These are phyloP conservation scores for Hibiscus mutabilis DNA, from an alignment of 345 rosid genomes.

Conservation along the genomic window DNA sequence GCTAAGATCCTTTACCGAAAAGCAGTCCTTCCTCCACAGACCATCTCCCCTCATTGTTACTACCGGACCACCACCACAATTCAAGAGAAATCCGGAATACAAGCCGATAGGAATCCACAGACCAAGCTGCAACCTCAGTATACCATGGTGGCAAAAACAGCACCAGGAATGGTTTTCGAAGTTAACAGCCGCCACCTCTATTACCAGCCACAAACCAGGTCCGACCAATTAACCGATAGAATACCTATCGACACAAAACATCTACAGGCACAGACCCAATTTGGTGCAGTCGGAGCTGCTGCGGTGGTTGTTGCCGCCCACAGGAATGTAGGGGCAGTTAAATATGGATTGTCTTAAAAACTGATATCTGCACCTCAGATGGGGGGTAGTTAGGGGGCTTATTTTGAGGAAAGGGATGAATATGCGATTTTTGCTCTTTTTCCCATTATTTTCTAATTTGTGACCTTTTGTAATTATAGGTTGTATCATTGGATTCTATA, in stretches of 20 bases:
- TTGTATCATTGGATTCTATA: constrained; percentile 15
- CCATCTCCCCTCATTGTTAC: constrained; percentile 42
- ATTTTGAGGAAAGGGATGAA: not conserved
- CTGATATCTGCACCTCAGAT: not conserved
- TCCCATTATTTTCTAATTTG: not conserved
- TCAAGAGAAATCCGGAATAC: constrained; percentile 36
- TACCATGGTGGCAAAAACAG: constrained; percentile 29
- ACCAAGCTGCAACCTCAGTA: constrained; percentile 31
- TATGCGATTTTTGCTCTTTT: not conserved
- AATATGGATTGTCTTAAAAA: constrained; percentile 41
- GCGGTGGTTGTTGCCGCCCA: constrained; percentile 82
- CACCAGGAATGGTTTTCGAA: constrained; percentile 25
- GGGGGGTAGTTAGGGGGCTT: not conserved
- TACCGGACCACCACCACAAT: constrained; percentile 30
- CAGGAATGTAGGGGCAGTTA: constrained; percentile 49
- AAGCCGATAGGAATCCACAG: constrained; percentile 21
- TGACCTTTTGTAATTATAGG: constrained; percentile 10
- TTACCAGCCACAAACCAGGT: constrained; percentile 46
- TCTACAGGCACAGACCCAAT: constrained; percentile 83
- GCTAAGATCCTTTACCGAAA: constrained; percentile 41
- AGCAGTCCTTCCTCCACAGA: constrained; percentile 44
- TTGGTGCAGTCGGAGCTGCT: constrained; percentile 65
- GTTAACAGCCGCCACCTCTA: constrained; percentile 53
- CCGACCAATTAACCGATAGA: constrained; percentile 48
- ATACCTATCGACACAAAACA: constrained; percentile 74